Evolutionary conservation across 2,329 filamentous ascomycete species (phyloP), one percentile per base, ranked within the genome.

Genomic region (Xylariaceae sp.): DNA sequence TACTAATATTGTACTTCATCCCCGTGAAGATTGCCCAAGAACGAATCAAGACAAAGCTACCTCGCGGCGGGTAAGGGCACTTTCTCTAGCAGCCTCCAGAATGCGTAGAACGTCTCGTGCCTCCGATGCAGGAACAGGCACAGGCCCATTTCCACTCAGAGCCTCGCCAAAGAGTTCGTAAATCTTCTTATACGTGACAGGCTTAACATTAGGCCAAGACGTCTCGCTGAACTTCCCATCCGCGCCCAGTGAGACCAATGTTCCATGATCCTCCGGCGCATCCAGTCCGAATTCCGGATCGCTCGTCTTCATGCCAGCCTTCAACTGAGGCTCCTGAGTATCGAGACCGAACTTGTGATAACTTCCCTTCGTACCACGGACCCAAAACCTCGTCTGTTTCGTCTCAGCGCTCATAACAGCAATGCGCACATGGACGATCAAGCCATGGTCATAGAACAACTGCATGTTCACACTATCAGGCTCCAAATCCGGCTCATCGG

Each of bases 291-390:
- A 92, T 3, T 73, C 78, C 3, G 75, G 66, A 50, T 89, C 83
- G 0, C 77, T 76, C 6, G 84, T 83, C 66, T 76, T 79, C 60
- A 81, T 69, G 9, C 88, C 88, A 2, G 72, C 75, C 67, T 81
- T 81, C 48, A 92, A 77, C 68, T 90, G 87, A 50, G 85, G 82
- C 72, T 94, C 89, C 69, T 93, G 89, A 1, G 83, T 74, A 66
- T 94, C 89, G 2, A 93, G 75, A 48, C 79, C 75, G 38, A 74
- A 71, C 76, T 92, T 93, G 73, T 82, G 86, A 71, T 86, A 93
- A 64, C 81, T 88, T 1, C 87, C 89, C 69, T 86, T 84, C 16
- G 82, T 82, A 18, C 89, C 89, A 22, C 88, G 77, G 10, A 92
- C 76, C 88, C 89, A 92, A 75, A 86, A 93, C 38, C 89, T 75